Percentiles rank a stretch among this genome's conserved stretches.
Conservation (phyloP, 768 basidiomycete species). For the Gymnopilus dilepis region DNA sequence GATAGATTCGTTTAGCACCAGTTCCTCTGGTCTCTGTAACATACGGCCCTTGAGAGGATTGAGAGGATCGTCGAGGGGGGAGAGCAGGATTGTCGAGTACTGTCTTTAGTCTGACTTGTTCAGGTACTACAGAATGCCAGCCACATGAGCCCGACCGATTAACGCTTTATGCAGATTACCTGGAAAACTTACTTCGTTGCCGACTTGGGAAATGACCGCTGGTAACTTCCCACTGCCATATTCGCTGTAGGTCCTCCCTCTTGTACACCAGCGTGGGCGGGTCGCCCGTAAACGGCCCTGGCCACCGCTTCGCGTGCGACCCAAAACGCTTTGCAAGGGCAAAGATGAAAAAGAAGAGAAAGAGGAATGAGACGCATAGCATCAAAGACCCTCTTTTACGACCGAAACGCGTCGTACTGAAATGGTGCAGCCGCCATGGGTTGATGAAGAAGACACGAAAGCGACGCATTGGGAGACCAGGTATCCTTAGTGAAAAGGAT, state of each 20-base stretch:
- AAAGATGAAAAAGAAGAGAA: conserved; percentile 58
- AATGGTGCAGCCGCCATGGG: conserved; percentile 61
- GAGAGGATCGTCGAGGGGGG: conserved; percentile 49
- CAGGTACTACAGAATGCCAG: conserved; percentile 59
- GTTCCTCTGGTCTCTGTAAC: conserved; percentile 67
- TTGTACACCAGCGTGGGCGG: conserved; percentile 76
- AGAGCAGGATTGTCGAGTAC: conserved; percentile 76
- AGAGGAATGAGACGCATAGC: conserved; percentile 51
- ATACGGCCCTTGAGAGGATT: conserved; percentile 45
- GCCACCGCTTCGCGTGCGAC: conserved; percentile 66
- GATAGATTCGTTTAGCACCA: conserved; percentile 80
- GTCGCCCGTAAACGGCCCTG: conserved; percentile 57
- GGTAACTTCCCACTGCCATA: conserved; percentile 96
- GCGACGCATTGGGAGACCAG: conserved; percentile 59
- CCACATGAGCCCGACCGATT: neutral
- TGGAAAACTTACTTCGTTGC: conserved; percentile 62
- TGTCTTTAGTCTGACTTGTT: conserved; percentile 60
- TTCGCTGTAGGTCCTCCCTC: conserved; percentile 80
- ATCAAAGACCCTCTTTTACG: conserved; percentile 60
- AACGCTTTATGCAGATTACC: conserved; percentile 1
- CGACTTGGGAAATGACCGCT: conserved; percentile 95
- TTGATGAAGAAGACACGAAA: conserved; percentile 67
- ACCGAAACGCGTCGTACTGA: conserved; percentile 60
- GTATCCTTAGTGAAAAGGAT: conserved; percentile 62
- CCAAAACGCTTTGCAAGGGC: conserved; percentile 67